Evolutionary conservation across 73 alveolate species (phyloP), one percentile per base, ranked within the genome.

Genomic region (Paramecium bursaria): DNA sequence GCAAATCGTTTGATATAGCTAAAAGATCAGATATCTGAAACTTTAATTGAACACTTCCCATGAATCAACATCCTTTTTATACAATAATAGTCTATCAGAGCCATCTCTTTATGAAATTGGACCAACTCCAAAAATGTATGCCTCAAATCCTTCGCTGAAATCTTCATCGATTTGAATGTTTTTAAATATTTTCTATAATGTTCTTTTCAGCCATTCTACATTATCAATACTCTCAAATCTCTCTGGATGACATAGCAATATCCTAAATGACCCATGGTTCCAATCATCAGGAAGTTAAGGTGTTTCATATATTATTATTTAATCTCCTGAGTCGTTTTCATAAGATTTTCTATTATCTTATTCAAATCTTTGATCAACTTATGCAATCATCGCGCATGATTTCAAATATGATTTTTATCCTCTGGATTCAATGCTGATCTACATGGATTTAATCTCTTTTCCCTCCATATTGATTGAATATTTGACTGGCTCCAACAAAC

Each of bases 111-210:
- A 33, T 39, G 33, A 35, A 13, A 25, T 42, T 25, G 82, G 82
- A 67, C 82, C 82, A 1, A 67, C 82, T 39, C 82, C 82, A 67
- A 39, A 67, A 0, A 67, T 67, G 44, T 67, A 67, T 3, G 82
- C 54, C 19, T 67, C 82, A 67, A 67, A 67, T 13, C 50, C 26
- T 35, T 67, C 82, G 9, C 60, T 42, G 14, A 19, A 39, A 11
- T 67, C 82, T 35, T 67, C 82, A 0, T 39, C 30, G 9, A 67
- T 35, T 2, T 39, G 33, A 15, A 67, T 67, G 6, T 9, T 25
- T 9, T 53, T 53, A 15, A 67, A 67, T 39, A 39, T 21, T 30
- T 42, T 35, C 0, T 10, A 15, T 39, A 67, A n/a, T 35, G 33
- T 47, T 7, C 3, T 35, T 67, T 67, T 67, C 4, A 67, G 57